phyloP scores from a whole-genome alignment of 2,329 filamentous ascomycete genomes.

The Dichotomopilus funicola region DNA sequence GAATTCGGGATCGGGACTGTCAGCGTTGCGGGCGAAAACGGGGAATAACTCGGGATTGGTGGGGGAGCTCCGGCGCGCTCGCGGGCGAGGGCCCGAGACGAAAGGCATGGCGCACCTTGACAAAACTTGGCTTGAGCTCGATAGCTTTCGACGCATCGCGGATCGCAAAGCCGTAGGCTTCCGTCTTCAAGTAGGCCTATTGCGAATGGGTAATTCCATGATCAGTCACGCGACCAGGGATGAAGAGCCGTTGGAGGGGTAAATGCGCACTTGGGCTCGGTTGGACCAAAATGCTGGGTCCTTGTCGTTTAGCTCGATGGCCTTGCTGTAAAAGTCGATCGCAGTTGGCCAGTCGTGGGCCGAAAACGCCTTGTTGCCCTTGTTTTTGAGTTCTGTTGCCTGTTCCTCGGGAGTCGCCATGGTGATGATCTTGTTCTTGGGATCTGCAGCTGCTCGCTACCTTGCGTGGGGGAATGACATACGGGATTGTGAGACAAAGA shows the following conservation, averaged over 20 bases:
- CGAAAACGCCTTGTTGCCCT: conserved; percentile 90
- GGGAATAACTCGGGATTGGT: neutral
- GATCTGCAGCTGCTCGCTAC: conserved; percentile 4
- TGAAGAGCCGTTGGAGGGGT: neutral
- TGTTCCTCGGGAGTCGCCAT: conserved; percentile 47
- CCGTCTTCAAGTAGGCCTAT: conserved; percentile 89
- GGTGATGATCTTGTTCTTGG: neutral
- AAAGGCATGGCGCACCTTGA: conserved; percentile 58
- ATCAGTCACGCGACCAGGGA: conserved; percentile 41
- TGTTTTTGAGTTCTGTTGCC: conserved; percentile 79
- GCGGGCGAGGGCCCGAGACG: too few species aligned
- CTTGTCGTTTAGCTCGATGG: conserved; percentile 74
- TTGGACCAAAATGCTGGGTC: conserved; percentile 92
- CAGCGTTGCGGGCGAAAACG: conserved; percentile 1
- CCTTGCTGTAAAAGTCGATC: conserved; percentile 76
- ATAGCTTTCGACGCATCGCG: conserved; percentile 86
- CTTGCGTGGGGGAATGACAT: conserved; percentile 8
- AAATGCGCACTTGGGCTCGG: conserved; percentile 70
- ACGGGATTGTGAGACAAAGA: neutral
- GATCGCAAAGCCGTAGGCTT: conserved; percentile 90
- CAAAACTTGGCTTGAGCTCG: conserved; percentile 77
- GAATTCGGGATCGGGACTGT: neutral
- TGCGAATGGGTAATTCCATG: conserved; percentile 4
- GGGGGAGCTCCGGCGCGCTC: neutral
- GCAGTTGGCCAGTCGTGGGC: conserved; percentile 80